These are phyloP conservation scores for Eucalyptus cloeziana DNA, from an alignment of 345 rosid genomes.

Conservation along the genomic window DNA sequence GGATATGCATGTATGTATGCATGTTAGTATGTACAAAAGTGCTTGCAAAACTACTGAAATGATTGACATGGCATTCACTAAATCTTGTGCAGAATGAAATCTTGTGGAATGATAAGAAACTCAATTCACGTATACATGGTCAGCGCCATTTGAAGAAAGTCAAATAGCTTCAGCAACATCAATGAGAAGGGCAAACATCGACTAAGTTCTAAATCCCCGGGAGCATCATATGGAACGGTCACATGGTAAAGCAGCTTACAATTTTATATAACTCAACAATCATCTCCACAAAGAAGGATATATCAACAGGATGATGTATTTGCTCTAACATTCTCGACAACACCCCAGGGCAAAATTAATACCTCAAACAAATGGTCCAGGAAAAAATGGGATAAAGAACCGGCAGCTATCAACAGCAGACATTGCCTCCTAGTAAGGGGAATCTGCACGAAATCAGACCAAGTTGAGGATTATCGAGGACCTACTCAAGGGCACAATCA, in stretches of 20 bases:
- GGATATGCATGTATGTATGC: neutral
- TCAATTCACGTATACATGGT: neutral
- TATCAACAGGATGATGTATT: neutral
- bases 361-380: slow-evolving; percentile 72
- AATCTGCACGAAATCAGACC: slow-evolving; percentile 9
- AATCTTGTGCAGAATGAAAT: neutral
- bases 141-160: neutral
- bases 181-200: neutral
- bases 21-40: neutral
- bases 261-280: neutral
- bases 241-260: neutral
- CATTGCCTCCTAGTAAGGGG: slow-evolving; percentile 50
- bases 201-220: neutral
- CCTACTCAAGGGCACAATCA: neutral
- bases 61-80: neutral
- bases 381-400: slow-evolving; percentile 61
- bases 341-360: neutral
- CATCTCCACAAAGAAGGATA: neutral
- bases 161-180: neutral
- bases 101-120: neutral
- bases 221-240: neutral
- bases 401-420: slow-evolving; percentile 35
- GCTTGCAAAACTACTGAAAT: neutral
- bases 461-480: neutral
- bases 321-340: neutral